Percentiles rank a stretch among this genome's conserved stretches.
These are phyloP conservation scores for Rhizopogon vesiculosus DNA, from an alignment of 768 basidiomycete species.

Conservation along the genomic window DNA sequence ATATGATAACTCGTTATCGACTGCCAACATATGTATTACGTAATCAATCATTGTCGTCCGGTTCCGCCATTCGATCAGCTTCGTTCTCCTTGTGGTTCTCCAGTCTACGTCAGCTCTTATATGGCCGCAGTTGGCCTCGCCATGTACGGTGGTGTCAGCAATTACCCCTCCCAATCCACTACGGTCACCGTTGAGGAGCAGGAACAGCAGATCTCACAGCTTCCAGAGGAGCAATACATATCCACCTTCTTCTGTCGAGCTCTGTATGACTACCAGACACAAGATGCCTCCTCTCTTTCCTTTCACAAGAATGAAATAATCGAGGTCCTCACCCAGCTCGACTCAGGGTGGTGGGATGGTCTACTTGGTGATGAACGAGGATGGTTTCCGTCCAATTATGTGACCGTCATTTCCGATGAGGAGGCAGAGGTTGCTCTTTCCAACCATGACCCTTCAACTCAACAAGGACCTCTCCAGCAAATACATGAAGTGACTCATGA, in stretches of 20 bases:
- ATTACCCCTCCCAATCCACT: slow-evolving; percentile 12
- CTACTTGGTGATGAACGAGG: slow-evolving; percentile 85
- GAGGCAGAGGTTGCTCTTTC: slow-evolving; percentile 69
- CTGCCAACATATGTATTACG: slow-evolving; percentile 11
- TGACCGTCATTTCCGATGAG: slow-evolving; percentile 69
- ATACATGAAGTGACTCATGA: slow-evolving; percentile 4
- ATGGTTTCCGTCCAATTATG: slow-evolving; percentile 98
- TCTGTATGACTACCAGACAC: slow-evolving; percentile 85
- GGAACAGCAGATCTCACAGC: slow-evolving; percentile 7
- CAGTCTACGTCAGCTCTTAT: slow-evolving; percentile 1
- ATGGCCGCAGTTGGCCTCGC: slow-evolving; percentile 24
- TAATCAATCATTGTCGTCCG: slow-evolving; percentile 13
- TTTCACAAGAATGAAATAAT: slow-evolving; percentile 88
- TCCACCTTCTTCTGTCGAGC: slow-evolving; percentile 85
- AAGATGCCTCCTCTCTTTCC: slow-evolving; percentile 84
- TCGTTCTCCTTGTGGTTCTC: slow-evolving; percentile 3
- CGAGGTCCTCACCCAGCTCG: slow-evolving; percentile 86
- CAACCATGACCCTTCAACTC: slow-evolving; percentile 10
- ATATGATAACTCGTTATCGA: background rate
- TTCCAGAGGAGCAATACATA: slow-evolving; percentile 54
- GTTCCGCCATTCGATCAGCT: slow-evolving; percentile 6
- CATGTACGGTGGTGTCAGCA: slow-evolving; percentile 11
- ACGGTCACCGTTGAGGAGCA: slow-evolving; percentile 20
- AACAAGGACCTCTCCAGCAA: slow-evolving; percentile 12
- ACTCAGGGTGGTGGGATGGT: slow-evolving; percentile 99